Conservation (phyloP, 202 grass and related monocot species). For the Schoenoplectus tabernaemontani region DNA sequence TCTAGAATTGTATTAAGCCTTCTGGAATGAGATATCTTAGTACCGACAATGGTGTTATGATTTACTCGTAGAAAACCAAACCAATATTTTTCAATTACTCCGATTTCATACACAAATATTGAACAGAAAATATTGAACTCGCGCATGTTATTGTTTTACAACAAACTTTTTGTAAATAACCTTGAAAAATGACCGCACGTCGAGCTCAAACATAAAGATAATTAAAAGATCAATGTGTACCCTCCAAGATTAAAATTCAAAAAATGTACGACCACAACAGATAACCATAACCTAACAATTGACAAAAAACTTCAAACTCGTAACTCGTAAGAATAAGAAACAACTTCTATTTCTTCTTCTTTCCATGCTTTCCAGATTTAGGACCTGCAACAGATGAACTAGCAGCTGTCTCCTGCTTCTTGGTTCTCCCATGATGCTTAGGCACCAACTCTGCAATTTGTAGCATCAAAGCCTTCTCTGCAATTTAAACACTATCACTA, state of each 20-base stretch:
- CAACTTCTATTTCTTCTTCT: slow-evolving; percentile 62
- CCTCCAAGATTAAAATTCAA: not conserved
- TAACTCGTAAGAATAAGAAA: not conserved
- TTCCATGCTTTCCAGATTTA: slow-evolving; percentile 51
- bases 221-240: not conserved
- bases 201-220: not conserved
- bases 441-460: slow-evolving; percentile 77
- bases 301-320: not conserved
- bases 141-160: not conserved
- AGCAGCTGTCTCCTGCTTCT: slow-evolving; percentile 53
- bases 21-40: not conserved
- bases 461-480: slow-evolving; percentile 83
- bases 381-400: slow-evolving; percentile 26
- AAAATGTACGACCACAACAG: not conserved
- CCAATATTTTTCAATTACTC: not conserved
- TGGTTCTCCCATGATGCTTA: slow-evolving; percentile 80
- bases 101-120: no score
- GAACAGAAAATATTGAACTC: not conserved
- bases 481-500: slow-evolving; percentile 17
- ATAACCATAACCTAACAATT: not conserved
- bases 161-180: not conserved
- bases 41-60: not conserved
- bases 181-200: not conserved
- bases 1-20: not conserved
- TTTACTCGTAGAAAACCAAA: not conserved